A percentile compares a stretch with the other conserved stretches of the same genome.
These are phyloP conservation scores for Combretum micranthum DNA, from an alignment of 345 rosid species.

Conservation along the genomic window DNA sequence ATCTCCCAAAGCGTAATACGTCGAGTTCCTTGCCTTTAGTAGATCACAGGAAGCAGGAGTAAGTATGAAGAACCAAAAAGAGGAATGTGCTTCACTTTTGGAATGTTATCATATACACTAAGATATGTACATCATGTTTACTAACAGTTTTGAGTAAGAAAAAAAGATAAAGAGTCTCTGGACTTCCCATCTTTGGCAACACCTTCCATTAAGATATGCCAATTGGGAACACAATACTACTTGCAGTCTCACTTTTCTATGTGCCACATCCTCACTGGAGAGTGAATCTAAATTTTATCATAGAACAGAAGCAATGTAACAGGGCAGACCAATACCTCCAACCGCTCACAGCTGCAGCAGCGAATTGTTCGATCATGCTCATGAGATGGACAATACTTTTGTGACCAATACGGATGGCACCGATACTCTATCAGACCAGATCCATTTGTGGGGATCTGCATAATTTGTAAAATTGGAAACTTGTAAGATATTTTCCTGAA, in stretches of 20 bases:
- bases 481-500: background rate
- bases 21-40: slow-evolving; percentile 53
- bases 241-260: no score
- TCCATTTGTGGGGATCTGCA: slow-evolving; percentile 77
- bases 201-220: no score
- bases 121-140: slow-evolving; percentile 9
- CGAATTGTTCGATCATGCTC: slow-evolving; percentile 80
- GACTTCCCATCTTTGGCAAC: no score
- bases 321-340: slow-evolving; percentile 55
- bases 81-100: no score
- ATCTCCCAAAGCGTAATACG: slow-evolving; percentile 61
- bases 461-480: background rate
- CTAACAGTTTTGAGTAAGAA: background rate
- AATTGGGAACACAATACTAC: no score
- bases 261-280: no score
- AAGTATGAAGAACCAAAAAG: background rate
- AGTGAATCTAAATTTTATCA: no score
- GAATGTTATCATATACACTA: no score
- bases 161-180: background rate
- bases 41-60: background rate
- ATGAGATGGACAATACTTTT: slow-evolving; percentile 86
- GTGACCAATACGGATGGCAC: slow-evolving; percentile 97
- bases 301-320: background rate
- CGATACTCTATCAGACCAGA: slow-evolving; percentile 88
- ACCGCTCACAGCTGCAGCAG: slow-evolving; percentile 93